phyloP scores from a whole-genome alignment of 306 rosid species.

The Citrullus amarus region DNA sequence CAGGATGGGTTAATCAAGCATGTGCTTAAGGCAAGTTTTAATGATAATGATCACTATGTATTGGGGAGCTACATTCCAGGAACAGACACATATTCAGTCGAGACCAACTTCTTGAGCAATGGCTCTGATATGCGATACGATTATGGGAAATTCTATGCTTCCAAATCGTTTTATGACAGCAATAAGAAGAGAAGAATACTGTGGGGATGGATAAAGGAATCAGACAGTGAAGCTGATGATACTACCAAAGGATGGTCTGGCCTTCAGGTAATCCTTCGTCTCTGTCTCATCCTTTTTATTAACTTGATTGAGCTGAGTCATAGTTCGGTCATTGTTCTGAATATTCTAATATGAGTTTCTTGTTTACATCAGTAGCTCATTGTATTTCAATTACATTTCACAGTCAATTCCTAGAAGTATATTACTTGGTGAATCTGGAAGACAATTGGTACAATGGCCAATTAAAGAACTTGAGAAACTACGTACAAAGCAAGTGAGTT shows the following conservation, averaged over 20 bases:
- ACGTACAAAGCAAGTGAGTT: constrained; percentile 18
- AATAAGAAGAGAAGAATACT: constrained; percentile 37
- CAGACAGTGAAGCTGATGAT: constrained; percentile 28
- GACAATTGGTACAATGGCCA: constrained; percentile 55
- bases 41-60: constrained; percentile 26
- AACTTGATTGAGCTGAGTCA: neutral
- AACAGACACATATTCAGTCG: constrained; percentile 21
- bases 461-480: constrained; percentile 37
- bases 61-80: constrained; percentile 30
- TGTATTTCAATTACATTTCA: neutral
- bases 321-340: neutral
- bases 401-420: constrained; percentile 46
- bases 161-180: constrained; percentile 40
- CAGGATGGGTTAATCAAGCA: constrained; percentile 19
- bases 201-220: constrained; percentile 41
- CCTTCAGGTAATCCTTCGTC: constrained; percentile 33
- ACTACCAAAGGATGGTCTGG: constrained; percentile 65
- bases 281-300: neutral
- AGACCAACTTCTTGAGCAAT: constrained; percentile 21
- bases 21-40: constrained; percentile 39
- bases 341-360: neutral
- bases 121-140: constrained; percentile 28
- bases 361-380: neutral
- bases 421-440: constrained; percentile 37
- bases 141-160: constrained; percentile 48